Base-by-base conservation (phyloP, 768 basidiomycete species). In the Filobasidium floriforme region DNA sequence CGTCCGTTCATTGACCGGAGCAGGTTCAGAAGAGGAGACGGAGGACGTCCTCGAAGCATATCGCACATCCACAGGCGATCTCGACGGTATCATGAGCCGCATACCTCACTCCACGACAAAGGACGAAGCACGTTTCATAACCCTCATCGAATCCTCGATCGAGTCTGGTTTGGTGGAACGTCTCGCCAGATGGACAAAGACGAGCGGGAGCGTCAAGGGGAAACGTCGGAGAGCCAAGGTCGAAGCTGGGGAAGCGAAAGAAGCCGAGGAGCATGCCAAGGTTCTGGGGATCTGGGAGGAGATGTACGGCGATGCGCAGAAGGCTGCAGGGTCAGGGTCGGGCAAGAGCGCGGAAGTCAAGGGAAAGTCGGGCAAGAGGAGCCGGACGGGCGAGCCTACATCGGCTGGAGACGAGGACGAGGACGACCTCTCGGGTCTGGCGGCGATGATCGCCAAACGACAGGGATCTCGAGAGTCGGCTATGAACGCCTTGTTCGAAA, bases 211-310 rank as follows among this genome's bases (percentile, higher is more conserved):
- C 74, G 85, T 88, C 78, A 90, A 89, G 79, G 86, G 86, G 5
- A 85, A 83, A 70, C 83, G 87, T 69, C 84, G 86, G 22, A 83
- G 92, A 52, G 84, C 83, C 80, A 90, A 88, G 77, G 84, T 85
- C 72, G 84, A 86, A 1, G 82, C 86, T 68, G 88, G 87, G 76
- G 92, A 93, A 76, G 90, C 89, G 1, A 80, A 81, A 63, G 90
- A 94, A 72, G 92, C 92, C 3, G 92, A 81, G 77, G 82, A 84
- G 22, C 80, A 87, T 49, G 92, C 92, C 6, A 89, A 86, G 70
- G 89, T 90, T 69, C 79, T 97, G 18, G 92, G 92, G 1, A 89
- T 96, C 11, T 93, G 91, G 90, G 92, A 96, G 22, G 79, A 79
- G 68, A 79, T 80, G 61, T 79, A 76, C 59, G 77, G 77, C 29